Percentiles rank a stretch among this genome's conserved stretches.
Evolutionary conservation across 352 stramenopile species (phyloP).

Genomic region (Pythium pectinolyticum): DNA sequence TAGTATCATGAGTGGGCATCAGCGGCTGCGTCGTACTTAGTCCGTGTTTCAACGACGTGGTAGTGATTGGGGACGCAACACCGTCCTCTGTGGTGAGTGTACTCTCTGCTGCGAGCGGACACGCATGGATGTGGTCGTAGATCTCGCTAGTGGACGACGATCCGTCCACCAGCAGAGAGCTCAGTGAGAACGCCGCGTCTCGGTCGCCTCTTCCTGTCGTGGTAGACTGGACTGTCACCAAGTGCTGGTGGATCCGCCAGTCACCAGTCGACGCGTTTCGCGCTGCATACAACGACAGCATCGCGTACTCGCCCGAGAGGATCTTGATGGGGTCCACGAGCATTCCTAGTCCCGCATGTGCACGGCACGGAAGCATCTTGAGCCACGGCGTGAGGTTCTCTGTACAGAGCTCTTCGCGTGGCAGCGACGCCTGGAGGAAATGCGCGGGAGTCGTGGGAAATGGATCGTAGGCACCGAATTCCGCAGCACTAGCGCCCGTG

Average conservation of each 20-base stretch:
- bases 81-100: constrained; percentile 2
- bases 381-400: constrained; percentile 89
- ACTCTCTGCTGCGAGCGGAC: constrained; percentile 18
- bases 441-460: constrained; percentile 20
- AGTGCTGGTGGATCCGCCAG: constrained; percentile 55
- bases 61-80: not conserved
- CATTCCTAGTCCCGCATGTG: constrained; percentile 53
- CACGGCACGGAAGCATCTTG: constrained; percentile 83
- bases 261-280: constrained; percentile 13
- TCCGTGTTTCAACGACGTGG: not conserved
- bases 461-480: constrained; percentile 25
- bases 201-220: constrained; percentile 22
- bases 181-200: constrained; percentile 47
- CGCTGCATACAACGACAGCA: constrained; percentile 52
- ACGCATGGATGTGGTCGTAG: not conserved
- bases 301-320: constrained; percentile 71
- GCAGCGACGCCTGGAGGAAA: constrained; percentile 66
- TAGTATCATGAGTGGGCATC: not conserved
- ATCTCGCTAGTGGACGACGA: not conserved
- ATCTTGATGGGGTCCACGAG: constrained; percentile 76
- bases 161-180: constrained; percentile 45
- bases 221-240: constrained; percentile 60
- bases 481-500: constrained; percentile 6
- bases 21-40: not conserved
- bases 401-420: constrained; percentile 83